Evolutionary conservation across 1,139 yeast genomes (phyloP).

Genomic region (Kodamaea suecica): DNA sequence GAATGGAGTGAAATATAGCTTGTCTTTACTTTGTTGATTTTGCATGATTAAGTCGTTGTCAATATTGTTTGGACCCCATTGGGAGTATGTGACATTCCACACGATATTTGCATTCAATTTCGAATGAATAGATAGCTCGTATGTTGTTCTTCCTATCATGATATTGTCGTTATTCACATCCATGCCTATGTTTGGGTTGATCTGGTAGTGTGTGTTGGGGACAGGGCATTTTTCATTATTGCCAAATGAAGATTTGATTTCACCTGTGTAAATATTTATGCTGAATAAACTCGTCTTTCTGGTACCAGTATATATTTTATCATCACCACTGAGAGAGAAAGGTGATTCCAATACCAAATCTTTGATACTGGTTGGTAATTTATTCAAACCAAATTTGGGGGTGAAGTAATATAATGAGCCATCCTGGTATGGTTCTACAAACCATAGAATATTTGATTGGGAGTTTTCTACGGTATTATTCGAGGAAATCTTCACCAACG

Average conservation of each 20-base stretch:
- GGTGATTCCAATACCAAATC: constrained; percentile 84
- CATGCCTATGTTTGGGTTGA: constrained; percentile 7
- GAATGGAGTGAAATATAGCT: constrained; percentile 77
- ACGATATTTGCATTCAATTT: constrained; percentile 54
- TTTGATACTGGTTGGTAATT: constrained; percentile 76
- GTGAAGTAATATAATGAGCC: constrained; percentile 87
- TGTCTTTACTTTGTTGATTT: constrained; percentile 56
- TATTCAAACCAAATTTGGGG: constrained; percentile 72
- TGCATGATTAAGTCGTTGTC: constrained; percentile 65
- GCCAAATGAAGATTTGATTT: constrained; percentile 72
- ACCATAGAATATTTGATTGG: constrained; percentile 52
- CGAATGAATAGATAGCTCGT: constrained; percentile 49
- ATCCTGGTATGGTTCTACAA: constrained; percentile 86
- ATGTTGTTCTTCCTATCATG: constrained; percentile 51
- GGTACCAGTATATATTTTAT: constrained; percentile 85
- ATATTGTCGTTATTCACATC: constrained; percentile 25
- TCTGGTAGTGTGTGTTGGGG: constrained; percentile 23
- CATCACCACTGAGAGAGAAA: constrained; percentile 73
- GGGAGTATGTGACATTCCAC: constrained; percentile 86
- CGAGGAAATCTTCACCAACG: constrained; percentile 47
- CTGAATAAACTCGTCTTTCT: constrained; percentile 74
- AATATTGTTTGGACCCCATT: constrained; percentile 91
- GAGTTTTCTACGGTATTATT: constrained; percentile 24
- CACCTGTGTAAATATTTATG: constrained; percentile 73
- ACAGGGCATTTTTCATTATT: constrained; percentile 33